These are phyloP conservation scores for Aspergillus nidulans DNA, from an alignment of 495 filamentous ascomycete genomes.

Conservation along the genomic window DNA sequence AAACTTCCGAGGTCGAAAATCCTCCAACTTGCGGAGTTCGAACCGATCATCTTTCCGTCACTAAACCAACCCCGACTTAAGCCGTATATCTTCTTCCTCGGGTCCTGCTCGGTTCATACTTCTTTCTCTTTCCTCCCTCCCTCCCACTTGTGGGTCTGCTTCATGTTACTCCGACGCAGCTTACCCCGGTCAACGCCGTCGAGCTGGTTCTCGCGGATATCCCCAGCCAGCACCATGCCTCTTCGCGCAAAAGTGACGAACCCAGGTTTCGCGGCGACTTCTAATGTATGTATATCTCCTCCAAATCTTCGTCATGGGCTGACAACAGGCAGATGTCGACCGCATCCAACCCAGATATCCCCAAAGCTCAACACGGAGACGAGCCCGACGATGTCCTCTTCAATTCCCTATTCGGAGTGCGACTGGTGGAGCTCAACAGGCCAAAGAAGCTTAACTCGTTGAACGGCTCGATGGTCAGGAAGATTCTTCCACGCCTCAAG, in stretches of 20 bases:
- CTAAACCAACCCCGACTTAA: constrained; percentile 11
- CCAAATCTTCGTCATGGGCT: neutral
- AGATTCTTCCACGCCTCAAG: constrained; percentile 79
- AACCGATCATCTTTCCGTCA: constrained; percentile 19
- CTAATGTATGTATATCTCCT: constrained; percentile 21
- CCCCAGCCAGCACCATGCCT: constrained; percentile 63
- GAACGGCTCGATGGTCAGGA: constrained; percentile 87
- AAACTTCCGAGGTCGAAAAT: constrained; percentile 16
- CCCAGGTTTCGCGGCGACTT: constrained; percentile 50
- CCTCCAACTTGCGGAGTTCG: constrained; percentile 15
- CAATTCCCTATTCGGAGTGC: constrained; percentile 77
- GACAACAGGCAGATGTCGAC: constrained; percentile 53
- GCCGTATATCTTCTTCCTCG: constrained; percentile 11
- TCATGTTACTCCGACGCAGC: constrained; percentile 53
- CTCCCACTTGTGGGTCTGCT: constrained; percentile 18
- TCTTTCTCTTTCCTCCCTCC: constrained; percentile 16
- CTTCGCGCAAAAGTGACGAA: constrained; percentile 77
- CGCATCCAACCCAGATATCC: constrained; percentile 26
- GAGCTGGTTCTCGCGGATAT: constrained; percentile 51
- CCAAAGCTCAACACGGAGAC: constrained; percentile 55
- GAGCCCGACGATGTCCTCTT: constrained; percentile 91
- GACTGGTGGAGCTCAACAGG: constrained; percentile 90
- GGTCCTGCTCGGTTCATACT: constrained; percentile 12
- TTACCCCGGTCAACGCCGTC: constrained; percentile 43
- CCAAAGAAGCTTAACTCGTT: constrained; percentile 86